Base-by-base conservation (phyloP, 441 rosid species). In the Geranium incanum region DNA sequence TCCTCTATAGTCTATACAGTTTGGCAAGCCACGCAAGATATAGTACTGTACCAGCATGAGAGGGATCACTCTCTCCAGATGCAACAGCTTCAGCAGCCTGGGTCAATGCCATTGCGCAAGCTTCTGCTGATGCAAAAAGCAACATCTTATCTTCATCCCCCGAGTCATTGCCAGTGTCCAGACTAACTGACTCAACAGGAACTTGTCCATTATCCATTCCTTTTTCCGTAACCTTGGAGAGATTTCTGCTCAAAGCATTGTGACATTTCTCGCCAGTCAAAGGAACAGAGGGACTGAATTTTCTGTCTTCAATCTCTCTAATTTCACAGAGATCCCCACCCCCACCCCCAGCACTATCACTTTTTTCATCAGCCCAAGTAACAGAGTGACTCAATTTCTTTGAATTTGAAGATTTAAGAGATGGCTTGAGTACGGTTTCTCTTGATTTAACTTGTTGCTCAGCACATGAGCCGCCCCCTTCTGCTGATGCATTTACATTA, bases 51-150 rank as follows among this genome's bases (percentile, higher is more conserved):
- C 99, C 81, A 16, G 89, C 88, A 77, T 89, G 84, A 73, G 63
- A 60, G 52, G 67, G 80, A 81, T 84, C 87, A 72, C 77, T 82
- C 72, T 84, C 81, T 74, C 90, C 91, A 67, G 86, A 79, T 36
- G 88, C 84, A 81, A 86, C 88, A 78, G 87, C 89, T 75, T 86
- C 94, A 13, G 90, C 92, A 73, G 97, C 95, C 77, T 81, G 80
- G 79, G 86, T 86, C 82, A 92, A 82, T 43, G 97, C 97, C 76
- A 68, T 23, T 63, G 89, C 97, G 70, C 90, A 88, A 36, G 91
- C 90, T 84, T 89, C 96, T 5, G 99, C 97, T 68, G 90, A 92
- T 38, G 81, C 83, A 70, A 83, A 72, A 57, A 78, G 84, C 74
- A 85, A 68, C 55, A 69, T 74, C 66, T 78, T 67, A 68, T 68